A percentile compares a stretch with the other conserved stretches of the same genome.
Evolutionary conservation across 106 monocot genomes (phyloP).

Genomic region (Chionographis japonica): DNA sequence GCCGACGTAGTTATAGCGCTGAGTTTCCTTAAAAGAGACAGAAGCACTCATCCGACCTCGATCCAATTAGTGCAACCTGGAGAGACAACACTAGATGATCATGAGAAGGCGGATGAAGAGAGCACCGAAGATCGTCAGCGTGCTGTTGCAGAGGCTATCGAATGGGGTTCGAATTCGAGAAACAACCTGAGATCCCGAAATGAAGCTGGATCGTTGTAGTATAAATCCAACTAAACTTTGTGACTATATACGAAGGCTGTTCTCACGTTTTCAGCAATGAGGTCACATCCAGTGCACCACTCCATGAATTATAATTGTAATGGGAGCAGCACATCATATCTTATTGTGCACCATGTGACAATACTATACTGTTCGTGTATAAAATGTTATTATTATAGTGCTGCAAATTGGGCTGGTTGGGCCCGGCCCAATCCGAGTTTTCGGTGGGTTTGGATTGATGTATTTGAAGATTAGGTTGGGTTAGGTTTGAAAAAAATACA

Average conservation of each 20-base stretch:
- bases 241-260: no score
- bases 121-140: constrained; percentile 10
- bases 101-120: background rate
- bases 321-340: background rate
- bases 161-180: constrained; percentile 35
- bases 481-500: no score
- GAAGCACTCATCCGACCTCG: background rate
- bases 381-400: no score
- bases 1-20: constrained; percentile 38
- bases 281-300: no score
- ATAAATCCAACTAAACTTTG: background rate
- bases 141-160: constrained; percentile 30
- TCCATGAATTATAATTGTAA: no score
- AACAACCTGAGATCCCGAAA: constrained; percentile 7
- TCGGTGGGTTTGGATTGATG: no score
- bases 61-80: background rate
- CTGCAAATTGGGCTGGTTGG: no score
- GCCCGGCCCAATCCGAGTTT: no score
- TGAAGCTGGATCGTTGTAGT: background rate
- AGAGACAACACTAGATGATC: background rate
- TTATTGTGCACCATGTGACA: no score
- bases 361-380: no score
- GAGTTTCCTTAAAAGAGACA: constrained; percentile 14
- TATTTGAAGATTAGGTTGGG: no score
- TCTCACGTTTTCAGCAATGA: no score